A percentile compares a stretch with the other conserved stretches of the same genome.
phyloP scores from a whole-genome alignment of 2,329 filamentous ascomycete genomes.

The Paramyrothecium roridum region DNA sequence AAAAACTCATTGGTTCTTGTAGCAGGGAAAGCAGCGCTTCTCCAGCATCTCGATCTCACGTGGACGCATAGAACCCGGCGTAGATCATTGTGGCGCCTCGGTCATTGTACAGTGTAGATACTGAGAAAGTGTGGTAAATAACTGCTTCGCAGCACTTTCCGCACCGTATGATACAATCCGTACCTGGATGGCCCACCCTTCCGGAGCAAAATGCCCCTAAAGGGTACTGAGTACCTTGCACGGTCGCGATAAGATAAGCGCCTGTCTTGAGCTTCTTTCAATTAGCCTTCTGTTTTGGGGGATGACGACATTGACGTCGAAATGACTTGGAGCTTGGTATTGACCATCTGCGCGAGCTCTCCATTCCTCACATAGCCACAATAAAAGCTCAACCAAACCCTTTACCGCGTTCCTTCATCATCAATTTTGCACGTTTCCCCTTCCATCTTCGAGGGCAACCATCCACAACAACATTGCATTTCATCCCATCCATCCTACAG shows the following conservation, averaged over 20 bases:
- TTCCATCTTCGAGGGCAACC: not conserved
- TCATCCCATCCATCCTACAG: not conserved
- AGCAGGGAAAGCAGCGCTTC: not conserved
- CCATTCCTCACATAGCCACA: not conserved
- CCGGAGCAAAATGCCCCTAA: not conserved
- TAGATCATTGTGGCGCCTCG: not conserved
- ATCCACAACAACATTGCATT: too few species aligned
- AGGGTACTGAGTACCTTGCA: too few species aligned
- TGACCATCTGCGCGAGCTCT: not conserved
- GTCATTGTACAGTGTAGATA: not conserved
- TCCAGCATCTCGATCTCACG: not conserved
- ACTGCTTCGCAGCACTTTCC: not conserved
- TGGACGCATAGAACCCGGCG: not conserved
- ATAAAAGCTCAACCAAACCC: not conserved
- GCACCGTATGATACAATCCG: not conserved
- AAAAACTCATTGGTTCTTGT: too few species aligned
- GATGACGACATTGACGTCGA: slow-evolving; percentile 11
- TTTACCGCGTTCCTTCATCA: not conserved
- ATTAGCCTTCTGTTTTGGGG: not conserved
- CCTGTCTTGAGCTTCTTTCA: not conserved
- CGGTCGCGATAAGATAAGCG: not conserved
- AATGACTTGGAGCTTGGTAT: not conserved
- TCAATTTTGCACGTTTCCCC: not conserved
- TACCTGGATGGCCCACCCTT: not conserved
- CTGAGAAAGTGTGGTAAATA: too few species aligned